Percentiles rank a stretch among this genome's conserved stretches.
phyloP scores from a whole-genome alignment of 2,329 filamentous ascomycete genomes.

The Penicillium freii region DNA sequence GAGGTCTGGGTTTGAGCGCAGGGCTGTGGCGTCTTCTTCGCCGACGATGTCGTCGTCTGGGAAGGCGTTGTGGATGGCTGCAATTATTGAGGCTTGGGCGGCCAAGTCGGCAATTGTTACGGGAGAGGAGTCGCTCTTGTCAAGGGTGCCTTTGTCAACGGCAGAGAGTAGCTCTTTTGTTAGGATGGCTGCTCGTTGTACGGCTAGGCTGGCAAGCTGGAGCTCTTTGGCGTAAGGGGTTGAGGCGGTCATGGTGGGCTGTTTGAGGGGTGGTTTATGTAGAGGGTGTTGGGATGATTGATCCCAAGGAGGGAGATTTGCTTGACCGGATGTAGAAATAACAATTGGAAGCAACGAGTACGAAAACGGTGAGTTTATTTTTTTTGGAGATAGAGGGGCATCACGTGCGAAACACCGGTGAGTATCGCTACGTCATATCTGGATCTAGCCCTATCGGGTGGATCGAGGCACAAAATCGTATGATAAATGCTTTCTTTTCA shows the following conservation, averaged over 20 bases:
- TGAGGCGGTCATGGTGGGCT: conserved; percentile 24
- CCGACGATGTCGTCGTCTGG: conserved; percentile 59
- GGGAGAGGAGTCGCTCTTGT: conserved; percentile 59
- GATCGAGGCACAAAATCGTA: not conserved
- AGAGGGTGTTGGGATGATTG: not conserved
- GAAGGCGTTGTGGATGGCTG: conserved; percentile 54
- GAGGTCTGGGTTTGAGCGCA: conserved; percentile 51
- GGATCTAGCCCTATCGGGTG: not conserved
- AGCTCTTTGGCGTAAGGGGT: conserved; percentile 38
- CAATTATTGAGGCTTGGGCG: conserved; percentile 61
- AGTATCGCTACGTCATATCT: conserved; percentile 8
- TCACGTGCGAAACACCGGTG: conserved; percentile 10
- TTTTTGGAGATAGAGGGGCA: conserved; percentile 5
- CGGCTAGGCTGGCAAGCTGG: conserved; percentile 43
- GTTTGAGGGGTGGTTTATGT: not conserved
- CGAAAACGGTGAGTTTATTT: not conserved
- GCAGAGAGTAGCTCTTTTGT: conserved; percentile 55
- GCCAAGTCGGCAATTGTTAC: conserved; percentile 66
- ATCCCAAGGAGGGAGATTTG: not conserved
- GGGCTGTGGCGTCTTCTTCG: conserved; percentile 57
- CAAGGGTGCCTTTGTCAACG: conserved; percentile 52
- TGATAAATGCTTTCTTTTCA: not conserved
- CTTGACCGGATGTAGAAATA: not conserved
- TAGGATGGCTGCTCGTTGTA: conserved; percentile 57
- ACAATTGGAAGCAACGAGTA: not conserved